These are phyloP conservation scores for Penicillium desertorum DNA, from an alignment of 495 filamentous ascomycete genomes.

Conservation along the genomic window DNA sequence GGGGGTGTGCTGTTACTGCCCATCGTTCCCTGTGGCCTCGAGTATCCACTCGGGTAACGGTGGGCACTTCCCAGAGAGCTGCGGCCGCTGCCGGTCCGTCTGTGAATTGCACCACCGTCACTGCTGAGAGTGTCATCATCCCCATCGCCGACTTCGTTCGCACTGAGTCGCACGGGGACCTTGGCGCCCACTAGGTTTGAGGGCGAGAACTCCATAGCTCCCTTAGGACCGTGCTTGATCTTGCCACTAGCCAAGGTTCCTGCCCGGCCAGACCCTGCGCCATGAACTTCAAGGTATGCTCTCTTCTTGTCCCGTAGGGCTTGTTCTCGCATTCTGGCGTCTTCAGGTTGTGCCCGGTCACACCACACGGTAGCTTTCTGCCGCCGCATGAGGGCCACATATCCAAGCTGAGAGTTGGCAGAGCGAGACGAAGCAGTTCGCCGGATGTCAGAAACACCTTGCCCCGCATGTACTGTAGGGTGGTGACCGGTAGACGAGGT, in stretches of 20 bases:
- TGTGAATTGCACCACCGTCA: constrained; percentile 59
- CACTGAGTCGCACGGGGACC: constrained; percentile 87
- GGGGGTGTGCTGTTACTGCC: constrained; percentile 69
- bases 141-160: constrained; percentile 88
- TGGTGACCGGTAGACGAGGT: constrained; percentile 56
- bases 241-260: constrained; percentile 70
- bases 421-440: constrained; percentile 71
- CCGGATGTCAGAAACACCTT: constrained; percentile 58
- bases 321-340: constrained; percentile 76
- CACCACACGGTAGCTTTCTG: constrained; percentile 99
- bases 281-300: constrained; percentile 77
- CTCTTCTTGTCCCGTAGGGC: constrained; percentile 80
- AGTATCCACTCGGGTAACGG: constrained; percentile 55
- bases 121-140: constrained; percentile 63
- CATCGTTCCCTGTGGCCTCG: constrained; percentile 57
- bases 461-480: constrained; percentile 43
- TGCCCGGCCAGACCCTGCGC: constrained; percentile 49
- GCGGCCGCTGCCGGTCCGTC: constrained; percentile 72
- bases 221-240: constrained; percentile 74
- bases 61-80: constrained; percentile 70
- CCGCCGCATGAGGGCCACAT: constrained; percentile 90
- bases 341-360: constrained; percentile 89
- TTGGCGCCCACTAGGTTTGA: constrained; percentile 71
- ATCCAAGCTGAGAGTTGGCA: constrained; percentile 61
- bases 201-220: constrained; percentile 68